Evolutionary conservation across 345 rosid genomes (phyloP).

Genomic region (Eucalyptus rudis): DNA sequence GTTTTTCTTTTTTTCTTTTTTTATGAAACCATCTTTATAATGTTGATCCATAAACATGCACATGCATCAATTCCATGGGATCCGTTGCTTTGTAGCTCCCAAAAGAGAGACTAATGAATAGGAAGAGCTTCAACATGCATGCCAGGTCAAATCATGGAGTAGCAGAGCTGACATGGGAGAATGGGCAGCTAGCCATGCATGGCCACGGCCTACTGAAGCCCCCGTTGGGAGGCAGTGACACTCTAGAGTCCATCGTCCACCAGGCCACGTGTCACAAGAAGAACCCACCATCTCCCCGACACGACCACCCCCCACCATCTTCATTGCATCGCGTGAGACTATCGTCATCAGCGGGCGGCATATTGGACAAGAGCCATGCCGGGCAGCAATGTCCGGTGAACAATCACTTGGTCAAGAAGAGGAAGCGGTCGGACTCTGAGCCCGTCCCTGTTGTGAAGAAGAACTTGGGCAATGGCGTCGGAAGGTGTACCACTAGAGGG

Average conservation of each 20-base stretch:
- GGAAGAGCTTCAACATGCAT: background rate
- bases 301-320: background rate
- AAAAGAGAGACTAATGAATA: background rate
- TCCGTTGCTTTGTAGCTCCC: background rate
- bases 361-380: background rate
- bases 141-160: background rate
- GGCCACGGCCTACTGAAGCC: conserved; percentile 26
- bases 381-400: background rate
- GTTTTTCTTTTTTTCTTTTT: background rate
- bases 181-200: conserved; percentile 68
- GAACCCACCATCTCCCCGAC: background rate
- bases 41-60: background rate
- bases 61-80: background rate
- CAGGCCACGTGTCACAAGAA: conserved; percentile 37
- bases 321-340: background rate
- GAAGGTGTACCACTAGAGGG: background rate
- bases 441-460: background rate
- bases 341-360: background rate
- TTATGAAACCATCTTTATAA: background rate
- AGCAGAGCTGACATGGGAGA: conserved; percentile 45
- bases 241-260: conserved; percentile 90
- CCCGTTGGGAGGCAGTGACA: conserved; percentile 25
- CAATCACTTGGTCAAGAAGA: background rate
- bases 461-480: background rate
- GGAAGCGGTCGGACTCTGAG: conserved; percentile 2